Base-by-base conservation (phyloP, 129 eudicot genomes). In the Artemisia argyi region DNA sequence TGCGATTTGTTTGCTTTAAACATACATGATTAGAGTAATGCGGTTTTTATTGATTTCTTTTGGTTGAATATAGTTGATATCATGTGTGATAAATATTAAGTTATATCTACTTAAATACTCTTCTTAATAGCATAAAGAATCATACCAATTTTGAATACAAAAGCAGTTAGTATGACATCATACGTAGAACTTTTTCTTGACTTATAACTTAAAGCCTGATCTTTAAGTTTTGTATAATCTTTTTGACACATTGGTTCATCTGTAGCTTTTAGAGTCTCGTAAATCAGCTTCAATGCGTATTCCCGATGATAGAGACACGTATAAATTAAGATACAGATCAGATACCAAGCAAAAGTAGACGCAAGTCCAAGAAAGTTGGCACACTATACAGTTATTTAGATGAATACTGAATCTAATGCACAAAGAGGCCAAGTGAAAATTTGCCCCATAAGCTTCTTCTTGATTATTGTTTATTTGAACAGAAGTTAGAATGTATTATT, bases 201-300 rank as follows among this genome's bases (percentile, higher is more conserved):
- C 53, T 13, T 24, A 14, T 3, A 49, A 44, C 60, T 47, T 20
- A 46, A 72, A n/a, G 11, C 11, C 44, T 14, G 16, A 5, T 19
- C 48, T 46, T 71, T 58, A 14, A 4, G 48, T 46, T 19, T 58
- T 14, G 14, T 14, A 8, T 61, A 61, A 73, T 62, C 14, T 61
- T 46, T 60, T 52, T 47, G 46, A 74, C 69, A 54, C 15, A 30
- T 44, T 42, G 66, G 30, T 56, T 53, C 46, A 26, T 52, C 7
- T 76, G 69, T 68, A 68, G 68, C 68, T 80, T 50, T 73, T 90
- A 54, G 96, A 85, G 59, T 87, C 97, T 72, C 82, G 86, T 46
- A 94, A 88, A 83, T 94, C 98, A 66, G 93, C 83, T 67, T 90
- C 98, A 30, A 90, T 94, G 98, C 82, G 89, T 50, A 68, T 85